A percentile compares a stretch with the other conserved stretches of the same genome.
These are phyloP conservation scores for Marasmius tenuissimus DNA, from an alignment of 1,284 basidiomycete species.

Conservation along the genomic window DNA sequence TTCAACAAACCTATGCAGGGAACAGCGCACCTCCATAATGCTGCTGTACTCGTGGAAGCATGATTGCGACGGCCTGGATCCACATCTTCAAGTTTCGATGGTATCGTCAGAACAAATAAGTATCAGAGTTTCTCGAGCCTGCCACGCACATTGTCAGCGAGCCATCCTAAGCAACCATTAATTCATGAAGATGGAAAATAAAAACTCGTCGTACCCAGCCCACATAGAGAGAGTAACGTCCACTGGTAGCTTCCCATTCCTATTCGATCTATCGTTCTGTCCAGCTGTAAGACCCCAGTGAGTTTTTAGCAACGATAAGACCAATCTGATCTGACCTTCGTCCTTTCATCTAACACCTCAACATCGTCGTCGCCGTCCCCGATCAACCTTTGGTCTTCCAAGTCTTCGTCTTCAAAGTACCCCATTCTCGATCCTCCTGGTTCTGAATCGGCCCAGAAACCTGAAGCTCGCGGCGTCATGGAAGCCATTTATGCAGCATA, in stretches of 20 bases:
- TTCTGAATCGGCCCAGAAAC: constrained; percentile 13
- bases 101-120: neutral
- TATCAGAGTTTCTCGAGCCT: neutral
- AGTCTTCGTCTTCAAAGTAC: constrained; percentile 22
- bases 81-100: constrained; percentile 67
- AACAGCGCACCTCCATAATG: constrained; percentile 68
- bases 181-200: neutral
- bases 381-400: constrained; percentile 24
- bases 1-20: neutral
- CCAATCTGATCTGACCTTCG: neutral
- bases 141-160: neutral
- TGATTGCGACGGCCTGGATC: constrained; percentile 87
- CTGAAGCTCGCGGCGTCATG: constrained; percentile 17
- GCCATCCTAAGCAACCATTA: neutral
- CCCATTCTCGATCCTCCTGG: constrained; percentile 5
- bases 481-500: constrained; percentile 16
- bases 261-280: neutral
- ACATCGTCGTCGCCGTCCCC: neutral
- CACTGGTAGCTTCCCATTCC: neutral
- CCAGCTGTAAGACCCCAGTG: neutral
- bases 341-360: neutral
- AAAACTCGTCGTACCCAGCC: neutral
- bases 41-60: constrained; percentile 88
- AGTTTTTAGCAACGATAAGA: neutral
- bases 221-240: neutral